Evolutionary conservation across 352 stramenopile species (phyloP).

Genomic region (Pythium sukuiense): DNA sequence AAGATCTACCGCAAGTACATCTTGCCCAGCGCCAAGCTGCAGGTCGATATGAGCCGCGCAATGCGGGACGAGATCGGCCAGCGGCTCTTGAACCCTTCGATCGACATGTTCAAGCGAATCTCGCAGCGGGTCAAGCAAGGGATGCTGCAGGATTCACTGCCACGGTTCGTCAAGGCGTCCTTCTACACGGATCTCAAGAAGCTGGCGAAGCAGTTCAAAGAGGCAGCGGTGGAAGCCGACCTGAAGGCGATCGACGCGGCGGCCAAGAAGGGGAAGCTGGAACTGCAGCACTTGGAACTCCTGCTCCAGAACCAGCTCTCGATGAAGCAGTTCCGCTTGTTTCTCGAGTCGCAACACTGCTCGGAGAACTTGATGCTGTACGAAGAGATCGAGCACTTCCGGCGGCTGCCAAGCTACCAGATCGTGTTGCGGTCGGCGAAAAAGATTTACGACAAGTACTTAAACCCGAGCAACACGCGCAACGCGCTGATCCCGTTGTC

Average conservation of each 20-base stretch:
- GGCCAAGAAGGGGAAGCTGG: constrained; percentile 72
- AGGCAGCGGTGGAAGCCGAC: constrained; percentile 41
- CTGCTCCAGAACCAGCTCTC: constrained; percentile 67
- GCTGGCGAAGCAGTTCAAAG: constrained; percentile 30
- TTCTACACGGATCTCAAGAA: constrained; percentile 70
- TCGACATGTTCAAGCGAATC: constrained; percentile 88
- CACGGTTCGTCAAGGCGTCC: constrained; percentile 71
- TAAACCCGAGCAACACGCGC: constrained; percentile 58
- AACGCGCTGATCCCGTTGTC: constrained; percentile 52
- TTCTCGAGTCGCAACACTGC: constrained; percentile 77
- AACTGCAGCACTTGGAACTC: constrained; percentile 71
- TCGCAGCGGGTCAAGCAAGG: constrained; percentile 56
- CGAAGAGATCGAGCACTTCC: constrained; percentile 85
- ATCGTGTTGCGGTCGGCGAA: constrained; percentile 79
- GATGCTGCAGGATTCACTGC: constrained; percentile 79
- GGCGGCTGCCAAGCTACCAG: constrained; percentile 76
- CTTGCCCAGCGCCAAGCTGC: constrained; percentile 64
- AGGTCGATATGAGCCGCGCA: constrained; percentile 81
- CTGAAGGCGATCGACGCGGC: constrained; percentile 57
- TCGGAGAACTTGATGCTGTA: constrained; percentile 83
- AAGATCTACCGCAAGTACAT: constrained; percentile 89
- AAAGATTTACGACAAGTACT: constrained; percentile 88
- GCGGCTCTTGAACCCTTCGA: constrained; percentile 59
- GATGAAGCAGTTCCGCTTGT: constrained; percentile 66
- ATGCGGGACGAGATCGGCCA: constrained; percentile 80